phyloP scores from a whole-genome alignment of 2,329 filamentous ascomycete species.

The Fusarium sp. region DNA sequence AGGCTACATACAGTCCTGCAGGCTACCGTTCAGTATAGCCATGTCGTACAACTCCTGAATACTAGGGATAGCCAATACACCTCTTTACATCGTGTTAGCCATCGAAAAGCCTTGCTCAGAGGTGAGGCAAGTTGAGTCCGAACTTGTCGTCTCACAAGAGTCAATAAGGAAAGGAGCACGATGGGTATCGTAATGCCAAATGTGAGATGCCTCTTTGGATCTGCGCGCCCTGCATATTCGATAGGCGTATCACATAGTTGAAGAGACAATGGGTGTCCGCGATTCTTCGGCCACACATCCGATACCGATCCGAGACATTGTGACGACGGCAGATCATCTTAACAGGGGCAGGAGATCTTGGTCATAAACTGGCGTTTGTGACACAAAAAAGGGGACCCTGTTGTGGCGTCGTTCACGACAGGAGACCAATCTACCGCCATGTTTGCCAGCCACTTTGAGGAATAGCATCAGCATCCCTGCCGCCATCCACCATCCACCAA shows the following conservation, averaged over 20 bases:
- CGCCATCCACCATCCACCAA: not conserved
- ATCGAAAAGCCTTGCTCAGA: not conserved
- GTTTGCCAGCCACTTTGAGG: conserved; percentile 16
- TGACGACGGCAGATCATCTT: conserved; percentile 26
- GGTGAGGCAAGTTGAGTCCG: not conserved
- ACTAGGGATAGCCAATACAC: not conserved
- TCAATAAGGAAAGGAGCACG: not conserved
- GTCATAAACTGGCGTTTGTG: conserved; percentile 20
- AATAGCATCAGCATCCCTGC: conserved; percentile 14
- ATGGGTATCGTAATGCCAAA: not conserved
- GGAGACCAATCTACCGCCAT: conserved; percentile 15
- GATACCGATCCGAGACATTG: conserved; percentile 22
- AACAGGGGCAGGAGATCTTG: conserved; percentile 28
- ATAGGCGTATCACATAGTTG: not conserved
- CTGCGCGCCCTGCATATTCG: conserved; percentile 5
- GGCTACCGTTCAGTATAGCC: not conserved
- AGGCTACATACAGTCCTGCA: not conserved
- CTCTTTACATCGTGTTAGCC: conserved; percentile 13
- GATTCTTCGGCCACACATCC: conserved; percentile 32
- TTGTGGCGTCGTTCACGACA: conserved; percentile 20
- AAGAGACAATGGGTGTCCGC: conserved; percentile 19
- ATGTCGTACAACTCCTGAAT: not conserved
- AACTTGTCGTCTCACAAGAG: conserved; percentile 7
- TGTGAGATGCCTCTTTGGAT: conserved; percentile 2
- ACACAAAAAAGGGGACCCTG: conserved; percentile 13